Evolutionary conservation across 2,329 filamentous ascomycete genomes (phyloP).

Genomic region (Microcera coccophila): DNA sequence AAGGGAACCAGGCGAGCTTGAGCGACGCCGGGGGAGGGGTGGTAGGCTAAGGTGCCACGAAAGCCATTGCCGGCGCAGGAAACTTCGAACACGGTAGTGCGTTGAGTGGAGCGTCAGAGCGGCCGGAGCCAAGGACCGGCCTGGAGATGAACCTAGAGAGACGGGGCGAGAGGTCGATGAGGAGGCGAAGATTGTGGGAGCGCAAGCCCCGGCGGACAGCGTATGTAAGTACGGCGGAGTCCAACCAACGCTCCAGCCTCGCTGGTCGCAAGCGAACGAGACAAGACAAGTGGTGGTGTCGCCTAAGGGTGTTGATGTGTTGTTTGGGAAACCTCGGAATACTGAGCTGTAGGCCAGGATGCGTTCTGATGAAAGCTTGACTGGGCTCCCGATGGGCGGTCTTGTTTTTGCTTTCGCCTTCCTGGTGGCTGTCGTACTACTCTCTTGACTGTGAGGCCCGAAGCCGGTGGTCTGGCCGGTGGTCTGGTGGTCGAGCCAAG

Average conservation of each 20-base stretch:
- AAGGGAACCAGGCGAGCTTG: constrained; percentile 26
- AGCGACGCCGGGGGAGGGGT: constrained; percentile 30
- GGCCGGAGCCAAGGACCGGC: constrained; percentile 19
- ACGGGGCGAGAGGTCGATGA: constrained; percentile 18
- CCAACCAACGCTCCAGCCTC: constrained; percentile 17
- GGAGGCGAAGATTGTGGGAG: constrained; percentile 18
- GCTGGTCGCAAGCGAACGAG: constrained; percentile 10
- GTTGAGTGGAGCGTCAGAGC: constrained; percentile 27
- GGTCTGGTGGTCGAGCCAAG: constrained; percentile 16
- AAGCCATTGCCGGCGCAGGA: constrained; percentile 31
- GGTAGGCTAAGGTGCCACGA: constrained; percentile 35
- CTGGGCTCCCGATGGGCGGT: constrained; percentile 14
- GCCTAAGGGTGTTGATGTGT: constrained; percentile 21
- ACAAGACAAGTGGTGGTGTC: constrained; percentile 6
- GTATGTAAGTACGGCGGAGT: constrained; percentile 25
- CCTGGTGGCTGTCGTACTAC: constrained; percentile 21
- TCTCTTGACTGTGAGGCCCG: constrained; percentile 12
- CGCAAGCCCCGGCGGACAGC: constrained; percentile 23
- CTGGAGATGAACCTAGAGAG: constrained; percentile 21
- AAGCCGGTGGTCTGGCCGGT: constrained; percentile 10
- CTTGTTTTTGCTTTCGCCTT: constrained; percentile 4
- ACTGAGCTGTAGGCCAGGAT: constrained; percentile 15
- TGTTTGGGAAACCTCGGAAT: constrained; percentile 14
- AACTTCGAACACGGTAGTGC: constrained; percentile 26
- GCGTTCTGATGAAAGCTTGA: constrained; percentile 15